Percentiles rank a stretch among this genome's conserved stretches.
Conservation (phyloP, 192 early-diverging fungal species). For the Lunasporangiospora selenospora region DNA sequence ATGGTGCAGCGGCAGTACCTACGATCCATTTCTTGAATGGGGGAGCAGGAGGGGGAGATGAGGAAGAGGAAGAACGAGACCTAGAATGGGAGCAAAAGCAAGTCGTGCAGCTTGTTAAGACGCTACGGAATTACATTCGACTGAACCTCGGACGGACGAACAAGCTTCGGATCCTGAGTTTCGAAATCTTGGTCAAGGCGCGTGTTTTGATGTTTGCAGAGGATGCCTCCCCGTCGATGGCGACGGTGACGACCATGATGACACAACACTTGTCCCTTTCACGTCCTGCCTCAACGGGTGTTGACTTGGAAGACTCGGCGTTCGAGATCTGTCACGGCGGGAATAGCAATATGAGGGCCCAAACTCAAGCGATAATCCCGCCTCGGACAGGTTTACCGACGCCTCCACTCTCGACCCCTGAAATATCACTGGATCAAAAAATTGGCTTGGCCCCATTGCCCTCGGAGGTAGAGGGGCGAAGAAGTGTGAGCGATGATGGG, state of each 20-base stretch:
- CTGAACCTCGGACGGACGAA: slow-evolving; percentile 22
- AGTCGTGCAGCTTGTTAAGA: not conserved
- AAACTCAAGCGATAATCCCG: not conserved
- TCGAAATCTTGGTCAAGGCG: slow-evolving; percentile 18
- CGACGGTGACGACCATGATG: no score
- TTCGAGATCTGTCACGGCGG: no score
- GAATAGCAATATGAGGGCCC: no score
- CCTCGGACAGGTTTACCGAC: slow-evolving; percentile 23
- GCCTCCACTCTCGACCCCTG: slow-evolving; percentile 1
- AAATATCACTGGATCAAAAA: not conserved
- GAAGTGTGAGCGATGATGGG: not conserved
- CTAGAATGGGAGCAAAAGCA: slow-evolving; percentile 18
- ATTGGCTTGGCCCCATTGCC: no score
- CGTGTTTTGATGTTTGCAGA: slow-evolving; percentile 40
- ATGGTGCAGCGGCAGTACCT: no score
- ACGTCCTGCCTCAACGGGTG: no score
- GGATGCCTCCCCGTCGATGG: no score
- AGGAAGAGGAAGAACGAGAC: slow-evolving; percentile 9
- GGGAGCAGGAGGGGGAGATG: no score
- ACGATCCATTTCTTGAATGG: no score
- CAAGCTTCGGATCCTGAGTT: slow-evolving; percentile 23
- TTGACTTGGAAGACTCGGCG: no score
- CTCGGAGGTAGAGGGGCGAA: not conserved
- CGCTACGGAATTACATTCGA: slow-evolving; percentile 35
- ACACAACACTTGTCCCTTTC: no score